phyloP scores from a whole-genome alignment of 2,329 filamentous ascomycete genomes.

The Claviceps pusilla region DNA sequence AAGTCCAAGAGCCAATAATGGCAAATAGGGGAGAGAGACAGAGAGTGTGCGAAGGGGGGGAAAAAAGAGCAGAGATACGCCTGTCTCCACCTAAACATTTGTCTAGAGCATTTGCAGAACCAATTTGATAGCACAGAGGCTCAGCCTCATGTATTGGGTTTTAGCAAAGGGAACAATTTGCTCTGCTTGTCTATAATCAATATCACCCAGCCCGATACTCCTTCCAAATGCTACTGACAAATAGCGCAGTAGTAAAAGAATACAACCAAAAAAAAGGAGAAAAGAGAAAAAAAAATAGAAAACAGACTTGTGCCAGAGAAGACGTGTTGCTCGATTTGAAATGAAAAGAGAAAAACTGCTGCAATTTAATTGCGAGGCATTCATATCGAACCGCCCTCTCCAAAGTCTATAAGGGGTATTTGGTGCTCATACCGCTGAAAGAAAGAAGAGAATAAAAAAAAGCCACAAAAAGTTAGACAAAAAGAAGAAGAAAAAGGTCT shows the following conservation, averaged over 20 bases:
- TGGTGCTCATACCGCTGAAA: conserved; percentile 17
- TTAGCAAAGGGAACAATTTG: not conserved
- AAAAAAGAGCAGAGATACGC: not conserved
- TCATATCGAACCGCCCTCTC: conserved; percentile 12
- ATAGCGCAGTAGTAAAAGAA: not conserved
- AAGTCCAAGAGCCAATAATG: not conserved
- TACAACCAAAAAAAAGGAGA: conserved; percentile 6
- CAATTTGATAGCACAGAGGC: not conserved
- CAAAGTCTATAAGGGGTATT: conserved; percentile 24
- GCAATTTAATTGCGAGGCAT: conserved; percentile 11
- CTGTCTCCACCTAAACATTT: not conserved
- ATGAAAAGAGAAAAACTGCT: conserved; percentile 9
- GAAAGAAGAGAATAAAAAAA: not conserved
- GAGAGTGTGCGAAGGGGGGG: not conserved
- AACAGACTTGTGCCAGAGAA: conserved; percentile 9
- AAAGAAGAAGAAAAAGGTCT: conserved; percentile 2
- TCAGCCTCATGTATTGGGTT: not conserved
- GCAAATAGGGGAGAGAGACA: not conserved
- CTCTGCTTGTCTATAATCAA: not conserved
- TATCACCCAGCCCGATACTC: not conserved
- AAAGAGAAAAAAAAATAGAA: conserved; percentile 1
- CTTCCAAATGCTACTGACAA: not conserved
- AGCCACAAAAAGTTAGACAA: not conserved
- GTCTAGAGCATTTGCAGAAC: not conserved
- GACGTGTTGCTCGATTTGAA: conserved; percentile 14